Evolutionary conservation across 352 stramenopile genomes (phyloP), one percentile per base, ranked within the genome.

Genomic region (Aphanomyces astaci): DNA sequence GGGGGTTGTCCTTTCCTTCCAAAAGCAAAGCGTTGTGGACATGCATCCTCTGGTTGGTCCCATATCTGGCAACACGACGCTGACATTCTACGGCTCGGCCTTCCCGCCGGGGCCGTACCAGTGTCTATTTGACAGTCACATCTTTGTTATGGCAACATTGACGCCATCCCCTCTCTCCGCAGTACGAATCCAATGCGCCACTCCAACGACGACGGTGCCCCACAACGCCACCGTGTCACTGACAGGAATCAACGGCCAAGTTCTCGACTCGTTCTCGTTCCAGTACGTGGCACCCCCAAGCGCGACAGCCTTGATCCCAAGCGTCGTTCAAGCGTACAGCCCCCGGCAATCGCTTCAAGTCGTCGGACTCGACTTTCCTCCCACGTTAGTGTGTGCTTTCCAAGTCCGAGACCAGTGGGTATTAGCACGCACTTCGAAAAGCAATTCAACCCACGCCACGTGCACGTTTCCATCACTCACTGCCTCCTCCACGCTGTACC

Each of bases 401-500:
- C 36, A 33, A 36, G 56, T 19, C 24, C 22, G 24, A 22, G 43
- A 28, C 24, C 10, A 25, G 9, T 48, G 13, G 7, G 15, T 59
- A 4, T 0, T 68, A 11, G 62, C 43, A 7, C 28, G 51, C 2
- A 27, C 62, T 7, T 60, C 48, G 17, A 13, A 19, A 24, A 11
- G 57, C 11, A 52, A 56, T 59, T 27, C 43, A n/a, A 68, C 46
- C 13, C 17, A 46, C 3, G 51, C 43, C 3, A 60, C 39, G 4
- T 68, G 62, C 32, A 60, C 62, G 15, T 68, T 68, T 53, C 27
- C 11, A 4, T 46, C 15, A 22, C 5, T 68, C 2, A n/a, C n/a
- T n/a, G 10, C 22, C 11, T 31, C 30, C 19, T 51, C 62, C 7
- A 24, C 43, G 11, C 11, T 68, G 11, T 25, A 17, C 4, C 13